Evolutionary conservation across 2,329 filamentous ascomycete species (phyloP).

Genomic region (Alternaria sp.): DNA sequence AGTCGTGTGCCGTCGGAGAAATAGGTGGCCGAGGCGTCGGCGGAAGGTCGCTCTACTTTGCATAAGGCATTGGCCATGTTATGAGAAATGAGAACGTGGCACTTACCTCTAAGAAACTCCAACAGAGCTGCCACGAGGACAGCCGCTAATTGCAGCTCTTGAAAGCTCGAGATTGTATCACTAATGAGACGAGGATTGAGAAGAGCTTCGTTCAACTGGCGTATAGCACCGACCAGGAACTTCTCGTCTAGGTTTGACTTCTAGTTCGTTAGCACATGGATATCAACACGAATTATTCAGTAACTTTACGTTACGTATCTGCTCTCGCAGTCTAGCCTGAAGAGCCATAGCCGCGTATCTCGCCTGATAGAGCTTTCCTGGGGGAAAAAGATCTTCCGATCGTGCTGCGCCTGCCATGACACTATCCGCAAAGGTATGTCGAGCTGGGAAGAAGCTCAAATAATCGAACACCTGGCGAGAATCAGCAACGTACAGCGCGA

Average conservation of each 20-base stretch:
- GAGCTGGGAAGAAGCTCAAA: constrained; percentile 43
- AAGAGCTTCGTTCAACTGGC: constrained; percentile 41
- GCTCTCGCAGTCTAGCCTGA: constrained; percentile 41
- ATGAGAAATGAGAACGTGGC: neutral
- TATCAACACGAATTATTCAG: neutral
- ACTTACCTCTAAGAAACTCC: constrained; percentile 48
- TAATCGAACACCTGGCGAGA: constrained; percentile 45
- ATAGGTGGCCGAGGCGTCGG: constrained; percentile 42
- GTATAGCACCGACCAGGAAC: constrained; percentile 44
- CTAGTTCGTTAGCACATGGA: constrained; percentile 18
- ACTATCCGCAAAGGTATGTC: constrained; percentile 38
- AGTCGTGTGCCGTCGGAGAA: constrained; percentile 43
- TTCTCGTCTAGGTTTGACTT: constrained; percentile 45
- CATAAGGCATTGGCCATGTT: constrained; percentile 31
- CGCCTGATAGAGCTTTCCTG: constrained; percentile 47
- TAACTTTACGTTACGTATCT: constrained; percentile 40
- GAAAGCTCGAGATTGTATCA: constrained; percentile 27
- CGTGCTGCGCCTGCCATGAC: constrained; percentile 35
- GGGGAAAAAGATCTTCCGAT: constrained; percentile 43
- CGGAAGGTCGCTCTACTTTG: constrained; percentile 45
- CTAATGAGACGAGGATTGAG: constrained; percentile 39
- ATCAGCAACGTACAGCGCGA: constrained; percentile 20
- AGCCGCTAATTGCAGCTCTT: constrained; percentile 39
- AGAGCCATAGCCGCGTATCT: constrained; percentile 46
- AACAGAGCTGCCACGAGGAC: constrained; percentile 41